Percentiles rank a stretch among this genome's conserved stretches.
Evolutionary conservation across 495 filamentous ascomycete species (phyloP).

Genomic region (Hypoxylon perforatum): DNA sequence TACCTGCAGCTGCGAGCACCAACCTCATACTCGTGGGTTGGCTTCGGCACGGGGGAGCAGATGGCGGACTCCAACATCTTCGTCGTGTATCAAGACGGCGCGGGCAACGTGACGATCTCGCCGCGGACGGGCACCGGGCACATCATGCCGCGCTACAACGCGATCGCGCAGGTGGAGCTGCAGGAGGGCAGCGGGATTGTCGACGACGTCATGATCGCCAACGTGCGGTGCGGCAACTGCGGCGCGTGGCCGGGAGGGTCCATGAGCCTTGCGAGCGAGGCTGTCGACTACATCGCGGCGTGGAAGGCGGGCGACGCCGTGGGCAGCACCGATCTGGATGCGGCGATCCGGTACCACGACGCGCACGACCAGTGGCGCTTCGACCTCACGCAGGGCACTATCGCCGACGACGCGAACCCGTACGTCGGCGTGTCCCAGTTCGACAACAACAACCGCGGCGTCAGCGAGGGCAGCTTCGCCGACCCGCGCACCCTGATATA

Average conservation of each 20-base stretch:
- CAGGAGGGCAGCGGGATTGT: constrained; percentile 71
- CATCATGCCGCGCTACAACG: constrained; percentile 63
- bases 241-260: constrained; percentile 65
- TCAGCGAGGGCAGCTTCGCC: constrained; percentile 16
- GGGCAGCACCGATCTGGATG: constrained; percentile 60
- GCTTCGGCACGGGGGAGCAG: constrained; percentile 67
- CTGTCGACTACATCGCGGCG: constrained; percentile 74
- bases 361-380: constrained; percentile 62
- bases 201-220: constrained; percentile 69
- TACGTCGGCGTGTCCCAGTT: constrained; percentile 52
- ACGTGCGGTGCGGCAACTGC: constrained; percentile 63
- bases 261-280: constrained; percentile 63
- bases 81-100: constrained; percentile 70
- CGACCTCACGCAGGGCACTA: constrained; percentile 65
- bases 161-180: constrained; percentile 60
- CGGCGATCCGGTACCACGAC: constrained; percentile 69
- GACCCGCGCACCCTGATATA: constrained; percentile 39
- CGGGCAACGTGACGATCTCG: constrained; percentile 73
- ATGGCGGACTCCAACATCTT: constrained; percentile 78
- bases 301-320: constrained; percentile 68
- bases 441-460: constrained; percentile 43
- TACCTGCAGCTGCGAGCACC: constrained; percentile 76
- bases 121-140: constrained; percentile 67
- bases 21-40: constrained; percentile 69
- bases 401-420: constrained; percentile 69